Conservation (phyloP, 2,329 filamentous ascomycete species). For the Helminthosporium solani region DNA sequence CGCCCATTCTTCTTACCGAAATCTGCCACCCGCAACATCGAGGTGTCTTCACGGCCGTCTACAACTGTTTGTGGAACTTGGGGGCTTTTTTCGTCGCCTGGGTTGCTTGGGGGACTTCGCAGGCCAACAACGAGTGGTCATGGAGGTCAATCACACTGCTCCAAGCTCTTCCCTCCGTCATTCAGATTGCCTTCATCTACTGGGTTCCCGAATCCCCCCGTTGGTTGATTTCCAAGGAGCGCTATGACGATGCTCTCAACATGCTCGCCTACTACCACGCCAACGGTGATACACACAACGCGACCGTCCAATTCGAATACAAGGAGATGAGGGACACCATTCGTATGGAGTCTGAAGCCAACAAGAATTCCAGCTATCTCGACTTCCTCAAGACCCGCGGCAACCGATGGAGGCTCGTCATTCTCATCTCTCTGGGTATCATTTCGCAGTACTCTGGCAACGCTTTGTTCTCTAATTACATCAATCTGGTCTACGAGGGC, state of each 20-base stretch:
- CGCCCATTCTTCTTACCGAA: slow-evolving; percentile 64
- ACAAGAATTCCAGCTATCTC: slow-evolving; percentile 55
- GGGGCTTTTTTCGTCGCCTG: slow-evolving; percentile 59
- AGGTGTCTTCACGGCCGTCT: slow-evolving; percentile 63
- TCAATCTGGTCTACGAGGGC: slow-evolving; percentile 60
- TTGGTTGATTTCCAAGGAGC: slow-evolving; percentile 65
- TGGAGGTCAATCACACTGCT: slow-evolving; percentile 55
- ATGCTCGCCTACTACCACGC: slow-evolving; percentile 3
- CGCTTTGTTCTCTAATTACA: slow-evolving; percentile 66
- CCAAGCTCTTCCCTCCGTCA: slow-evolving; percentile 51
- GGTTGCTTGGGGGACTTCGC: slow-evolving; percentile 50
- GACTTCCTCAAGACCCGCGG: slow-evolving; percentile 64
- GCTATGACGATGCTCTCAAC: slow-evolving; percentile 52
- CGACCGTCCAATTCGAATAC: slow-evolving; percentile 65
- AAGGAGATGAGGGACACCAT: slow-evolving; percentile 67
- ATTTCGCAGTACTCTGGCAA: slow-evolving; percentile 70
- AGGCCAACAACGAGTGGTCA: slow-evolving; percentile 49
- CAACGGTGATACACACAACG: slow-evolving; percentile 55
- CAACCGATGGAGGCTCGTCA: slow-evolving; percentile 64
- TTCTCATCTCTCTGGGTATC: slow-evolving; percentile 64
- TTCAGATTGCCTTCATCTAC: slow-evolving; percentile 65
- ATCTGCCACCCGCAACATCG: slow-evolving; percentile 69
- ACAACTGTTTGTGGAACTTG: slow-evolving; percentile 68
- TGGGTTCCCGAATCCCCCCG: slow-evolving; percentile 64
- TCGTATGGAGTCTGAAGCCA: slow-evolving; percentile 54